These are phyloP conservation scores for Inga oerstediana DNA, from an alignment of 306 rosid species.

Conservation along the genomic window DNA sequence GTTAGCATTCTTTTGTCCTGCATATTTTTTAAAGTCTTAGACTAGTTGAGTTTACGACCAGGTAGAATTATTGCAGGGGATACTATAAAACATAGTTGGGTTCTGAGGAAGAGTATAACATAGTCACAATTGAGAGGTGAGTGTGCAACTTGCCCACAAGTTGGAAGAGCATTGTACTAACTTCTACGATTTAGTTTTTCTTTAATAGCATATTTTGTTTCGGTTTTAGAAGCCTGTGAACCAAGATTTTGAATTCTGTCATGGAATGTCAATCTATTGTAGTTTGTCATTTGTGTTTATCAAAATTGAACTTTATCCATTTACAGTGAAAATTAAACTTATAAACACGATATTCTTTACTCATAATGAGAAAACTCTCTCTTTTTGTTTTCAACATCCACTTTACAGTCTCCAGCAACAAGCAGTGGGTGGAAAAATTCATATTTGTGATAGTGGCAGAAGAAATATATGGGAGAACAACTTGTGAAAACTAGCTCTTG, in stretches of 20 bases:
- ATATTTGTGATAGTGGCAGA: background rate
- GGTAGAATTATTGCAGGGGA: slow-evolving; percentile 32
- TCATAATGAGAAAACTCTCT: slow-evolving; percentile 8
- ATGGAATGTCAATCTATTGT: slow-evolving; percentile 9
- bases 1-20: slow-evolving; percentile 47
- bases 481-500: background rate
- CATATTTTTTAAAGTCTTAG: slow-evolving; percentile 24
- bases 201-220: slow-evolving; percentile 7
- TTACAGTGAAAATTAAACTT: background rate
- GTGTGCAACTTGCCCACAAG: background rate
- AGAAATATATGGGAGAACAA: background rate
- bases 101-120: slow-evolving; percentile 45
- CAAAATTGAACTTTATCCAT: background rate
- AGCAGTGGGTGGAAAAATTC: slow-evolving; percentile 20
- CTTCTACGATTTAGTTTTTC: slow-evolving; percentile 37
- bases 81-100: slow-evolving; percentile 28
- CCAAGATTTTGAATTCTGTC: slow-evolving; percentile 31
- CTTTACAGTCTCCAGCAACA: slow-evolving; percentile 8
- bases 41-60: slow-evolving; percentile 38
- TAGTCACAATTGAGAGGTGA: slow-evolving; percentile 36
- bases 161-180: slow-evolving; percentile 36
- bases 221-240: background rate
- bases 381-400: slow-evolving; percentile 23
- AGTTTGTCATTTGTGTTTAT: slow-evolving; percentile 4
- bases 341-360: background rate